Conservation (phyloP, 2,329 filamentous ascomycete species). For the Erysiphe pisi region DNA sequence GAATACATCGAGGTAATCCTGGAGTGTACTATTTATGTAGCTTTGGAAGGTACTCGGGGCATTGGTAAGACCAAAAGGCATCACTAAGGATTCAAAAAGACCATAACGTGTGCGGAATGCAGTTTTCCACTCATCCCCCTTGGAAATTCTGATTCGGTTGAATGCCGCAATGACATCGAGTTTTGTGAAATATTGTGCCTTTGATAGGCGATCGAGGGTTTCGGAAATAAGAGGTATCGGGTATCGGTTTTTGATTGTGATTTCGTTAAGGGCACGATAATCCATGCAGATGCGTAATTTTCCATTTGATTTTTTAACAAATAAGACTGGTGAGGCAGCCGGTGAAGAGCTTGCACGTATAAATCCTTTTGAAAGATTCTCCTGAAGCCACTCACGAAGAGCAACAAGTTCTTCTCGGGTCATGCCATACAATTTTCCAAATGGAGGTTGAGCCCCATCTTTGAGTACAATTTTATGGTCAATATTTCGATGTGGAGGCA, state of each 20-base stretch:
- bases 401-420: neutral
- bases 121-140: too few relatives aligned
- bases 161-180: too few relatives aligned
- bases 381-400: neutral
- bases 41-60: too few relatives aligned
- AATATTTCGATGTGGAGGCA: neutral
- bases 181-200: too few relatives aligned
- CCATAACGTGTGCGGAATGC: too few relatives aligned
- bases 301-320: neutral
- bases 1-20: too few relatives aligned
- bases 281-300: neutral
- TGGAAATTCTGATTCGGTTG: too few relatives aligned
- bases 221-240: conserved; percentile 18
- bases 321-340: neutral
- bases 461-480: neutral
- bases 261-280: neutral
- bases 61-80: too few relatives aligned
- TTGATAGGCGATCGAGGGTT: neutral
- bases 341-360: neutral
- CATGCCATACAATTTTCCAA: neutral
- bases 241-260: conserved; percentile 23
- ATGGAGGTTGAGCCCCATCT: neutral
- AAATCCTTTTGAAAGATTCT: neutral
- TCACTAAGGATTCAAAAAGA: too few relatives aligned
- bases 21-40: too few relatives aligned